Evolutionary conservation across 2,329 filamentous ascomycete species (phyloP).

Genomic region (Verticillium longisporum): DNA sequence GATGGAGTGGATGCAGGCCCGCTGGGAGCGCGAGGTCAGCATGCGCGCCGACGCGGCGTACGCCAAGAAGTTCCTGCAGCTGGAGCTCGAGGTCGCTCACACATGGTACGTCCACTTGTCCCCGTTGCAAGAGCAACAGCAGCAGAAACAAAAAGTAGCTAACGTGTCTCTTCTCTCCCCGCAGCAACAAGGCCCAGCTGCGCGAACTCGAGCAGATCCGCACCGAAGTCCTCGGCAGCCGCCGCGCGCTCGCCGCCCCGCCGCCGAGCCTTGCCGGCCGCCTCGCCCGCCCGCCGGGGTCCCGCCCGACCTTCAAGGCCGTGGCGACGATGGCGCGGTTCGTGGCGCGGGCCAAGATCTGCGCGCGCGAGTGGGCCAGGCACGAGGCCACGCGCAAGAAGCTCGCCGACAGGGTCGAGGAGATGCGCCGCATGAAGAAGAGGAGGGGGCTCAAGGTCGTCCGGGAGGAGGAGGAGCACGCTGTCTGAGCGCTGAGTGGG

Average conservation of each 20-base stretch:
- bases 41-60: slow-evolving; percentile 77
- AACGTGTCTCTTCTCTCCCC: slow-evolving; percentile 7
- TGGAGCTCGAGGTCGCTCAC: slow-evolving; percentile 76
- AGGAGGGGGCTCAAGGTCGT: slow-evolving; percentile 32
- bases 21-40: slow-evolving; percentile 70
- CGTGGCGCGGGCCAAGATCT: slow-evolving; percentile 42
- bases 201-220: slow-evolving; percentile 77
- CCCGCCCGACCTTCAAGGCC: slow-evolving; percentile 29
- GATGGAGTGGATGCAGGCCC: slow-evolving; percentile 82
- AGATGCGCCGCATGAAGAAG: slow-evolving; percentile 36
- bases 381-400: slow-evolving; percentile 43
- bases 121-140: too few species aligned
- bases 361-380: slow-evolving; percentile 40
- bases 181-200: slow-evolving; percentile 87
- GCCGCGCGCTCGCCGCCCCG: slow-evolving; percentile 22
- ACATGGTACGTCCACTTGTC: slow-evolving; percentile 63
- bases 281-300: slow-evolving; percentile 9
- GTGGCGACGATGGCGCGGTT: slow-evolving; percentile 44
- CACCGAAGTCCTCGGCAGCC: slow-evolving; percentile 30
- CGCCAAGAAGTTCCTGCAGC: slow-evolving; percentile 76
- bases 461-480: slow-evolving; percentile 23
- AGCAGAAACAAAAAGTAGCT: slow-evolving; percentile 11
- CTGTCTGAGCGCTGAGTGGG: neutral
- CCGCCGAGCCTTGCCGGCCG: slow-evolving; percentile 19
- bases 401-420: slow-evolving; percentile 42